Evolutionary conservation across 2,329 filamentous ascomycete species (phyloP), one percentile per base, ranked within the genome.

Genomic region (Cordyceps fumosorosea): DNA sequence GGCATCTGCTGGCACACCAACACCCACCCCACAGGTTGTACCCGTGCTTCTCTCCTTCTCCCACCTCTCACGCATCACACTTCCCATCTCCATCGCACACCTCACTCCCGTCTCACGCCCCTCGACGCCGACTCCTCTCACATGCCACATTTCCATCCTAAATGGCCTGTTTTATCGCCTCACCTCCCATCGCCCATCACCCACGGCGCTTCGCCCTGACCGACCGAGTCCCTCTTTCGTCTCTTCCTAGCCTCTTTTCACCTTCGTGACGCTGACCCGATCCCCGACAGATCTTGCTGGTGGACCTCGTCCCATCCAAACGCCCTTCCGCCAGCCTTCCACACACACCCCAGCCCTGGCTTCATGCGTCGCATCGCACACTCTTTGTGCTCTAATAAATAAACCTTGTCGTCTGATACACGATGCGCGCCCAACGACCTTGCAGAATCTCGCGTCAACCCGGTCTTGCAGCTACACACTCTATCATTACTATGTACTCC

Each of bases 111-210:
- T 16, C 32, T 55, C 53, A 10, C 18, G 18, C 26, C 22, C 34
- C 32, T 24, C 53, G 37, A 44, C 22, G 22, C 22, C 22, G 54
- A 29, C 44, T 40, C 44, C 56, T 34, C 55, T 57, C 55, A 58
- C 56, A 58, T 56, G 54, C 54, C 45, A n/a, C 56, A 48, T 45
- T 29, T 26, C 18, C 18, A 45, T 45, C 29, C 14, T 12, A 50
- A 40, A 40, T 58, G 56, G 56, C 56, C 56, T 58, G 56, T 58
- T 58, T 58, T 45, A 29, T 50, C 44, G 42, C 54, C 40, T 56
- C 54, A 56, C 52, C 5, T 51, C 26, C 32, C 54, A 22, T 32
- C 42, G n/a, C 5, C 29, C 42, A 48, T 26, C 29, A n/a, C 22
- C 29, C 22, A 20, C 32, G 22, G 24, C 32, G 18, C 22, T 11